Percentiles rank a stretch among this genome's conserved stretches.
phyloP scores from a whole-genome alignment of 768 basidiomycete genomes.

The Phanerochaete sordida region DNA sequence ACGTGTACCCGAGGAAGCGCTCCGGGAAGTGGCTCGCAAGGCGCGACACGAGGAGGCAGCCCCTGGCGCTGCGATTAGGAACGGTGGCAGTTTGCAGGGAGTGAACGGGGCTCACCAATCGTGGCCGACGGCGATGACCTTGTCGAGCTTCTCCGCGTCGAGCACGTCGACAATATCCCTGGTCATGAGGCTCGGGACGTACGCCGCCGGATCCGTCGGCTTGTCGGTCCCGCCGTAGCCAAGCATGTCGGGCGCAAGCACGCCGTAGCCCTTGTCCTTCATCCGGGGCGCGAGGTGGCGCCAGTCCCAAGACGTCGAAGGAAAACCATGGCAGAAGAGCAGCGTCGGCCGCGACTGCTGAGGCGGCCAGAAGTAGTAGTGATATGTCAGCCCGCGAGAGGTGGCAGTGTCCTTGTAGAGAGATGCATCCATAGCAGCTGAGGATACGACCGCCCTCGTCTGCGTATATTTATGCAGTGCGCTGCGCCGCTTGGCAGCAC shows the following conservation, averaged over 20 bases:
- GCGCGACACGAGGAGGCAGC: conserved; percentile 7
- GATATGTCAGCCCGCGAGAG: conserved; percentile 31
- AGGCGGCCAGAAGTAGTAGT: conserved; percentile 30
- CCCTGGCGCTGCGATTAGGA: conserved; percentile 23
- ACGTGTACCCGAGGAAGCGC: conserved; percentile 38
- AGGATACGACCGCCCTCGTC: too few species aligned
- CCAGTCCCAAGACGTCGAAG: conserved; percentile 40
- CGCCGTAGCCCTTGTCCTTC: conserved; percentile 36
- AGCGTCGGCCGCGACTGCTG: conserved; percentile 32
- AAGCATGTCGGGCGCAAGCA: conserved; percentile 46
- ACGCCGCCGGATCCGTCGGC: conserved; percentile 27
- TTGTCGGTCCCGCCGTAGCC: conserved; percentile 46
- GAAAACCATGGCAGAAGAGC: conserved; percentile 44
- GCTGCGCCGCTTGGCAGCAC: too few species aligned
- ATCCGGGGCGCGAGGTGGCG: conserved; percentile 36
- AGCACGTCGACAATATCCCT: conserved; percentile 33
- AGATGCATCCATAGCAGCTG: conserved; percentile 5
- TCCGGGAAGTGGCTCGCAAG: conserved; percentile 35
- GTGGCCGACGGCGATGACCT: conserved; percentile 31
- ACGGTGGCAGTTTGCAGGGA: not conserved
- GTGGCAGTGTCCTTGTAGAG: conserved; percentile 31
- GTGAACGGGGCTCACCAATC: conserved; percentile 26
- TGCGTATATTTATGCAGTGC: too few species aligned
- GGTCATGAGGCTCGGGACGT: conserved; percentile 22
- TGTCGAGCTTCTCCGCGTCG: conserved; percentile 22